Evolutionary conservation across 768 basidiomycete species (phyloP).

Genomic region (Boletellus ananiceps): DNA sequence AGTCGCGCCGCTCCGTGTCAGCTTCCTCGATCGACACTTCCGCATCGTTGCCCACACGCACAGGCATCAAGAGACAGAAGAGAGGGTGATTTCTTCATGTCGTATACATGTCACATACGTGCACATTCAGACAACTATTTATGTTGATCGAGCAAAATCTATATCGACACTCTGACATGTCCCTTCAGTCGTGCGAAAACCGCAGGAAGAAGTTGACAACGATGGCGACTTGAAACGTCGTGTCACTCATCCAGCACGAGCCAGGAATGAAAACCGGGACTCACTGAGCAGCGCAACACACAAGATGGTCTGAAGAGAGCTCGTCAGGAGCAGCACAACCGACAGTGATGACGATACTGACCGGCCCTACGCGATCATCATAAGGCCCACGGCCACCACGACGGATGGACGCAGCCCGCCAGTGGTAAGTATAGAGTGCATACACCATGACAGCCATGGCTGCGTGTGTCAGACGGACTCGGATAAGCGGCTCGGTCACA

Average conservation of each 20-base stretch:
- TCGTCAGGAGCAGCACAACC: slow-evolving; percentile 9
- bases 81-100: slow-evolving; percentile 33
- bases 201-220: slow-evolving; percentile 82
- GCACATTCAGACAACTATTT: slow-evolving; percentile 2
- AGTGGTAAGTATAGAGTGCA: slow-evolving; percentile 92
- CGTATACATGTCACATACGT: slow-evolving; percentile 2
- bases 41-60: slow-evolving; percentile 45
- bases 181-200: slow-evolving; percentile 44
- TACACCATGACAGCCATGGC: slow-evolving; percentile 98
- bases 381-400: slow-evolving; percentile 90
- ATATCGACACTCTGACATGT: neutral
- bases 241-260: neutral
- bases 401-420: slow-evolving; percentile 91
- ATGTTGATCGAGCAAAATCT: slow-evolving; percentile 14
- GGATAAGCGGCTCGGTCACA: neutral
- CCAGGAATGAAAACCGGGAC: slow-evolving; percentile 12
- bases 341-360: slow-evolving; percentile 42
- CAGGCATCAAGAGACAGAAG: slow-evolving; percentile 56
- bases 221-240: slow-evolving; percentile 57
- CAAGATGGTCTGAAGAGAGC: slow-evolving; percentile 59
- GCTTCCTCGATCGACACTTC: slow-evolving; percentile 73
- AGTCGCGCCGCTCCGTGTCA: slow-evolving; percentile 65
- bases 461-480: slow-evolving; percentile 29
- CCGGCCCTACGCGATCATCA: slow-evolving; percentile 93
- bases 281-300: slow-evolving; percentile 77